phyloP scores from a whole-genome alignment of 1,284 basidiomycete genomes.

The Cutaneotrichosporon cutaneum region DNA sequence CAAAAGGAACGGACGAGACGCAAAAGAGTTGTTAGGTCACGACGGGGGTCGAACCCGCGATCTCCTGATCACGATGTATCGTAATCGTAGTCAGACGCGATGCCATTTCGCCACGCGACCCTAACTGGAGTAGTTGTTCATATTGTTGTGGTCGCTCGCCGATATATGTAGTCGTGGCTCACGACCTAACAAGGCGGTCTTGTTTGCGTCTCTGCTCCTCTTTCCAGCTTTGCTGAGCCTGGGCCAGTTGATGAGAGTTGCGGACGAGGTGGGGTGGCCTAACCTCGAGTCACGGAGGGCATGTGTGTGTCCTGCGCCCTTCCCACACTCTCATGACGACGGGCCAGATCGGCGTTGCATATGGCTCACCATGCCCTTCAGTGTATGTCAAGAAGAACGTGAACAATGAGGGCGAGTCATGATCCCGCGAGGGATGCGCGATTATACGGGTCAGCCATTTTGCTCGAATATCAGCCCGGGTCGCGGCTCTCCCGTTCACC shows the following conservation, averaged over 20 bases:
- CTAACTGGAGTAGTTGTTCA: neutral
- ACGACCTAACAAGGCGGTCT: too few relatives aligned
- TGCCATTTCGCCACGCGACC: conserved; percentile 2
- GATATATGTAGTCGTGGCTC: neutral
- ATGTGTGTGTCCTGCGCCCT: neutral
- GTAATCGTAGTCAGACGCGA: neutral
- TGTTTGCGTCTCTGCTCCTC: too few relatives aligned
- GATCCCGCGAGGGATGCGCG: too few relatives aligned
- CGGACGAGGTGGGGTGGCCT: too few relatives aligned
- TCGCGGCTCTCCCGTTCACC: neutral
- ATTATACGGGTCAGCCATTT: too few relatives aligned
- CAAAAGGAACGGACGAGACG: neutral
- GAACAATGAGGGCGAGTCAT: too few relatives aligned
- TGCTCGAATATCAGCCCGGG: too few relatives aligned
- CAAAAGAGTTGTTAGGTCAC: neutral
- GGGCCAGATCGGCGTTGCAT: neutral
- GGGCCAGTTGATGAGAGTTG: too few relatives aligned
- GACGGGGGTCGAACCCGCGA: conserved; percentile 1
- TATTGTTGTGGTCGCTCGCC: neutral
- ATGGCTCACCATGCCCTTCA: neutral
- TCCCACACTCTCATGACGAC: neutral
- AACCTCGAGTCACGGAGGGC: neutral
- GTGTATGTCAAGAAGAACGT: neutral
- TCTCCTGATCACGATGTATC: neutral
- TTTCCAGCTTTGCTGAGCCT: too few relatives aligned